Base-by-base conservation (phyloP, 768 basidiomycete genomes). In the Boletus rubropictus region DNA sequence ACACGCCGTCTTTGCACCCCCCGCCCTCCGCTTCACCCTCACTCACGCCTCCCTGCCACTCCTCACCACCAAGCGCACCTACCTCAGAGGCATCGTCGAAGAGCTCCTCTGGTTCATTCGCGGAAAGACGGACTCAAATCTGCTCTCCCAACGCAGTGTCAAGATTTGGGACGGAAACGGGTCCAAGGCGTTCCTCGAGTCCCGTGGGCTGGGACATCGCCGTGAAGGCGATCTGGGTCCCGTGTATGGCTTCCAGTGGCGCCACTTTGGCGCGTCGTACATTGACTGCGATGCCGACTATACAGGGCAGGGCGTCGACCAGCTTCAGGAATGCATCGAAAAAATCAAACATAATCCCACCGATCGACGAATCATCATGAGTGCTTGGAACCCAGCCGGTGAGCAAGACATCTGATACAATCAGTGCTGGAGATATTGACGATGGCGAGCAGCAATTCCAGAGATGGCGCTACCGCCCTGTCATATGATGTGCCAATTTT, bases 161-260 rank as follows among this genome's bases (percentile, higher is more conserved):
- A 88, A 89, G 65, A 98, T 99, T 57, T 99, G 96, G 96, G 93
- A 97, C 62, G 93, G 94, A 0, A 98, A 99, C 54, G 94, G 91
- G 7, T 86, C 86, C 3, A 80, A 84, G 51, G 86, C 80, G 55
- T 98, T 95, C 59, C 69, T 98, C 24, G 89, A 92, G 60, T 76
- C 77, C 48, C 74, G 89, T 17, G 95, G 96, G 3, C 66, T 98
- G n/a, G 77, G 76, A 0, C 84, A 94, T 62, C 73, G 92, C 25
- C 72, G 87, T 6, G 87, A 90, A 62, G 95, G 95, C 5, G 96
- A 99, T 63, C 69, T 99, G 4, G 96, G 96, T 0, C 95, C 95
- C 0, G 91, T 99, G 0, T 99, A 99, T 62, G 94, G 94, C 0
- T 96, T 96, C 61, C 92, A 94, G 58, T 97, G 93, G 93, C 75